Evolutionary conservation across 139 green algal species (phyloP), one percentile per base, ranked within the genome.

Genomic region (Coccomyxa sp.): DNA sequence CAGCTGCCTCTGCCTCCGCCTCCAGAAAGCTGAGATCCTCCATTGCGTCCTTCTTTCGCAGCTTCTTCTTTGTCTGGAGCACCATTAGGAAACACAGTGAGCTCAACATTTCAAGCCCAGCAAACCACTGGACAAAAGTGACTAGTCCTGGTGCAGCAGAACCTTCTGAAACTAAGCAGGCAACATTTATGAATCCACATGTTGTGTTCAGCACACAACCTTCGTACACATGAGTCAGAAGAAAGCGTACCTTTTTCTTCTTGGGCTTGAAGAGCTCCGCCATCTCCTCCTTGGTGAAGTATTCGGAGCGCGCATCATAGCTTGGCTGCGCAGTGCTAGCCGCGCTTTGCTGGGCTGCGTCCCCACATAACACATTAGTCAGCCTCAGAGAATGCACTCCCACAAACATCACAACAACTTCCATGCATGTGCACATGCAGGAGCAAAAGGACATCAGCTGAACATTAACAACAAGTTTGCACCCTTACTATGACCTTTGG

Each of bases 201-300:
- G 18, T 15, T 9, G 10, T 9, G 63, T 28, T 15, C 1, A 9
- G 18, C 63, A 28, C 21, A 28, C 63, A 71, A 31, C 1, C 13
- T 51, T 51, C 11, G 3, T 10, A 10, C 71, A 31, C 17, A 3
- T 23, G 57, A 27, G 9, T 57, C 11, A 28, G 30, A 78, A 13
- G 27, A n/a, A 17, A 63, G 32, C 77, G 74, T 10, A 82, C 90
- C 83, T 94, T 94, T 82, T 92, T 93, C 83, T 92, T 92, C 86
- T 95, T 94, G 59, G 91, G 90, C 86, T 94, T 94, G 18, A 82
- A 51, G 16, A 90, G 77, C 17, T 87, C 81, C 13, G 87, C 91
- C 86, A 91, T 85, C 82, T 97, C 93, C 21, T 91, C 91, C 13
- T 88, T n/a, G 16, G 90, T 96, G 82, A 91, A 93, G 90, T 93